Evolutionary conservation across 371 early-diverging fungal genomes (phyloP), one percentile per base, ranked within the genome.

Genomic region (Mortierella sp.): DNA sequence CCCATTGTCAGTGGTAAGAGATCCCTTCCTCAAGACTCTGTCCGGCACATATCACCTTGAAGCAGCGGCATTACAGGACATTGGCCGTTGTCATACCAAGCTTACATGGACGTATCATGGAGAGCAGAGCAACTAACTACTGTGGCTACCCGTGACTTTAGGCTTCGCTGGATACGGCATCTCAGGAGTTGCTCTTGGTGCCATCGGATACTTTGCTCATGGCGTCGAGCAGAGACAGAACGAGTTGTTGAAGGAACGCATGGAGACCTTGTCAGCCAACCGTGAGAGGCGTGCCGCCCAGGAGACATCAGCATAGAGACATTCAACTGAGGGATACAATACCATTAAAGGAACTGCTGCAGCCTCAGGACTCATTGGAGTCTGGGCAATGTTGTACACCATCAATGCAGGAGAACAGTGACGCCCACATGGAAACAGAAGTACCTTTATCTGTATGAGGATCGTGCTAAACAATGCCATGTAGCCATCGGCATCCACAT

Each of bases 211-310:
- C 57, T 70, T 59, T 54, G 47, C 70, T 19, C 48, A 80, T 54
- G 55, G 60, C 27, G 44, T 63, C 22, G 74, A 78, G 57, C 63
- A 78, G 60, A 73, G 80, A 60, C 79, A 78, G 63, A 53, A 54
- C 50, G 74, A 78, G 60, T 41, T 80, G 60, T 60, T 80, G 73
- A 66, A 78, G 71, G 73, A 78, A 41, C 80, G 80, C 70, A 78
- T 63, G 57, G 56, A 58, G 3, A 43, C 60, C 40, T 70, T 80
- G 55, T 25, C 55, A 27, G 74, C 67, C 44, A 80, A 78, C 64
- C 73, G 80, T 27, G 70, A 64, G 40, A 73, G 63, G 52, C 67
- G 74, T 48, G 67, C 61, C 40, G 55, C 62, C 41, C 69, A 65
- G 65, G 77, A 69, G 46, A 45, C 57, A 14, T 51, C 68, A n/a